Conservation (phyloP, 495 filamentous ascomycete species). For the Penicillium diatomitis region DNA sequence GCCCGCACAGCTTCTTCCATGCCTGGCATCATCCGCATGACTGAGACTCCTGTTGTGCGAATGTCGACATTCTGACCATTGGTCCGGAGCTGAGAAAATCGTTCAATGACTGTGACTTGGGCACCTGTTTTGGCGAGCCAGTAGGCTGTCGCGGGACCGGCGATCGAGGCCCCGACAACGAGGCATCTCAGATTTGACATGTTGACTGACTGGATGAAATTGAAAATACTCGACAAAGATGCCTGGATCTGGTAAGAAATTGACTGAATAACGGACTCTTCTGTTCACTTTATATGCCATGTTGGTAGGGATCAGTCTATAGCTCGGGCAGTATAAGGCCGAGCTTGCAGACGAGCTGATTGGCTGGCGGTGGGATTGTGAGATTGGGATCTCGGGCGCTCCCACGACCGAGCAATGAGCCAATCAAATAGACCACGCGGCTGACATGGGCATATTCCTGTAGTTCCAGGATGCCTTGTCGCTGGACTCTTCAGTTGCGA, state of each 20-base stretch:
- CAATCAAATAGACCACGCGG: not conserved
- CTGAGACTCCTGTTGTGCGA: constrained; percentile 34
- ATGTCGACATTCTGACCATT: constrained; percentile 48
- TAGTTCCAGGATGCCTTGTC: constrained; percentile 1
- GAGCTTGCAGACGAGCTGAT: not conserved
- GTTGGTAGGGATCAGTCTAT: not conserved
- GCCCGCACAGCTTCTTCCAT: constrained; percentile 37
- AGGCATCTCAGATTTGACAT: constrained; percentile 28
- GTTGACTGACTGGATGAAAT: not conserved
- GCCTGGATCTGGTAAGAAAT: not conserved
- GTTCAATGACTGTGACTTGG: constrained; percentile 45
- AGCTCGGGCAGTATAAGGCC: constrained; percentile 1
- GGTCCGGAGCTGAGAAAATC: constrained; percentile 31
- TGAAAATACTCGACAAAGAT: not conserved
- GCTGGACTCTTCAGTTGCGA: not conserved
- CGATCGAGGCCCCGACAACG: constrained; percentile 33
- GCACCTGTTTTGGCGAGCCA: constrained; percentile 42
- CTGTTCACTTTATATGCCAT: not conserved
- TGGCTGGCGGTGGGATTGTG: not conserved
- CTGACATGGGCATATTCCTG: not conserved
- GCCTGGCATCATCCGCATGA: constrained; percentile 42
- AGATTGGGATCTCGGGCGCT: not conserved
- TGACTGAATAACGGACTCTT: not conserved
- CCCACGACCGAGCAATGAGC: not conserved
- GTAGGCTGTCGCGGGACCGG: constrained; percentile 25